Evolutionary conservation across 257 asterid species (phyloP), one percentile per base, ranked within the genome.

Genomic region (Gardenia jasminoides): DNA sequence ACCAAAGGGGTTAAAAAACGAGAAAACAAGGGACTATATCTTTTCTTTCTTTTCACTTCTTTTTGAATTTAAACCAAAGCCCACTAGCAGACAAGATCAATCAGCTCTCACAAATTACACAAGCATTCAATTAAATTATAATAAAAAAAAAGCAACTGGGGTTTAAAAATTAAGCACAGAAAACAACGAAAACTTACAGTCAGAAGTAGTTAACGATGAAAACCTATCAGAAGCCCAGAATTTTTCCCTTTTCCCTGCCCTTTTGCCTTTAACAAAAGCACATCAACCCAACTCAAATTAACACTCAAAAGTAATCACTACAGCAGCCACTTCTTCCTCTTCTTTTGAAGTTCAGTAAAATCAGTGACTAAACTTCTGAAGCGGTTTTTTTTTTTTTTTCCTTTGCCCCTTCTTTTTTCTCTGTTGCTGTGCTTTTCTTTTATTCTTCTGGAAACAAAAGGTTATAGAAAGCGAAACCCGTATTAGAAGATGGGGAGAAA

Each of bases 401-500:
- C n/a, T 36, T 36, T 36, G 4, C 41, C 4, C 3, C 41, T 36
- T 36, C 17, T 6, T 16, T 20, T 26, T 9, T 13, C 52, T 47
- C 13, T 48, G 19, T 5, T 19, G 64, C 68, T 64, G 20, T 64
- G 68, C 39, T 28, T 64, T 64, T 28, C 30, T 7, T 26, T 36
- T 36, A 36, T 26, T 28, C 39, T 56, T 56, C 62, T 6, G 62
- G 22, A 10, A 44, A 70, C 44, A 54, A 19, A 28, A 73, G 65
- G 24, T 6, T 75, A 12, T 11, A 54, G 31, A 50, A 68, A n/a
- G 46, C 10, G 61, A 74, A 78, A 56, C 75, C 77, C 70, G 62
- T 80, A 72, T 76, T 77, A 70, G 52, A 46, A 70, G 41, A 33
- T 61, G 33, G 19, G 67, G 65, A 75, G 73, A 39, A 77, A 43